A percentile compares a stretch with the other conserved stretches of the same genome.
Evolutionary conservation across 176 grass and related monocot species (phyloP).

Genomic region (Bolboschoenus planiculmis): DNA sequence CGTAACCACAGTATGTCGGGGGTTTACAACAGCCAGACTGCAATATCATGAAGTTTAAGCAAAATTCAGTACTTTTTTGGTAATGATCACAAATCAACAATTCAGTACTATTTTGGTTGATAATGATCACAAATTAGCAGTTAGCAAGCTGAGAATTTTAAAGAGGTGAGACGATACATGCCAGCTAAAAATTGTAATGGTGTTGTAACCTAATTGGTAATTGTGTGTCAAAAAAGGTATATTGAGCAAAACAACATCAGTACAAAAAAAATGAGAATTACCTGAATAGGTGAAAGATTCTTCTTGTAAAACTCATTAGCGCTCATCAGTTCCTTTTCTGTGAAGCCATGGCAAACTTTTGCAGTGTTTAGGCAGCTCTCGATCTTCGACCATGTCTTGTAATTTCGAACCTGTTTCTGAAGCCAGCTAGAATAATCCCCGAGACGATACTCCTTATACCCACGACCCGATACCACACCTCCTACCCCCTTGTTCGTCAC

Average conservation of each 20-base stretch:
- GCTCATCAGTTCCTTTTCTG: slow-evolving; percentile 15
- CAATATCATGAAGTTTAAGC: background rate
- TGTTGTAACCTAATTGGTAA: background rate
- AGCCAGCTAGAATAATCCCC: slow-evolving; percentile 72
- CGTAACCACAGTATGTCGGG: slow-evolving; percentile 54
- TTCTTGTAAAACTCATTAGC: slow-evolving; percentile 46
- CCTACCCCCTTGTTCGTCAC: slow-evolving; percentile 52
- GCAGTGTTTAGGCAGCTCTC: slow-evolving; percentile 51
- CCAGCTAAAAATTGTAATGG: background rate
- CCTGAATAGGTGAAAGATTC: slow-evolving; percentile 58
- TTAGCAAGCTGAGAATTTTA: background rate
- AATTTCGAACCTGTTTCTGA: slow-evolving; percentile 34
- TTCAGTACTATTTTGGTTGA: background rate
- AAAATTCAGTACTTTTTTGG: background rate
- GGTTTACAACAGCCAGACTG: slow-evolving; percentile 84
- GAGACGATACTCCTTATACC: slow-evolving; percentile 48
- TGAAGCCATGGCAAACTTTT: slow-evolving; percentile 37
- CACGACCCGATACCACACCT: slow-evolving; percentile 27
- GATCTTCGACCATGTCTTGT: slow-evolving; percentile 43
- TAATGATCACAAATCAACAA: background rate
- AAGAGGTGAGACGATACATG: background rate
- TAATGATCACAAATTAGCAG: background rate
- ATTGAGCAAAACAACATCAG: background rate
- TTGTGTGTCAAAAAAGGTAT: background rate
- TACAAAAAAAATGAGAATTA: slow-evolving; percentile 1